A percentile compares a stretch with the other conserved stretches of the same genome.
Conservation (phyloP, 192 early-diverging fungal species). For the Umbelopsis isabellina region DNA sequence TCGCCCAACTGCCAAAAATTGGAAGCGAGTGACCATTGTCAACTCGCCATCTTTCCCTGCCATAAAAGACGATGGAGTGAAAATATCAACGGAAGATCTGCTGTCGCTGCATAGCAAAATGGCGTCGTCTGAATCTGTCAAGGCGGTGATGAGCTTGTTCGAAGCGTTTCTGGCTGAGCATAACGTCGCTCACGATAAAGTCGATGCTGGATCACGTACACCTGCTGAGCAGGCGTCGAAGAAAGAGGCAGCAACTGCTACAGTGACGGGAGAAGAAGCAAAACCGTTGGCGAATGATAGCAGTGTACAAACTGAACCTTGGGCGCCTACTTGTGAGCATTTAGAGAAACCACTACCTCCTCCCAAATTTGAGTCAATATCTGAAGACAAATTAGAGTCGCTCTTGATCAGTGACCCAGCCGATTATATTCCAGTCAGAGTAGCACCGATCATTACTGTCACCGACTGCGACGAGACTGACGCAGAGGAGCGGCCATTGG, state of each 20-base stretch:
- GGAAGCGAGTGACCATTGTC: neutral
- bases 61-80: neutral
- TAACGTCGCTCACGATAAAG: neutral
- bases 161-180: neutral
- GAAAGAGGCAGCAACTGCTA: neutral
- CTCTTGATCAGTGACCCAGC: neutral
- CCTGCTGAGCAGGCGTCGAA: conserved; percentile 6
- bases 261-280: too few species aligned
- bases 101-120: conserved; percentile 8
- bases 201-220: neutral
- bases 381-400: neutral
- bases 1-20: neutral
- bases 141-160: neutral
- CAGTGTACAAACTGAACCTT: conserved; percentile 9
- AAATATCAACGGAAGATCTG: neutral
- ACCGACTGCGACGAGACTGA: conserved; percentile 3
- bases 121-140: neutral
- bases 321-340: conserved; percentile 2
- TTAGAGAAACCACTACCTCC: neutral
- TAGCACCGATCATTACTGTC: conserved; percentile 1
- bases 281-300: neutral
- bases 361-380: neutral
- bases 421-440: conserved; percentile 2
- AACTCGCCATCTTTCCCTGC: neutral
- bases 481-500: neutral